These are phyloP conservation scores for Iris macrosiphon DNA, from an alignment of 106 monocot genomes.

Conservation along the genomic window DNA sequence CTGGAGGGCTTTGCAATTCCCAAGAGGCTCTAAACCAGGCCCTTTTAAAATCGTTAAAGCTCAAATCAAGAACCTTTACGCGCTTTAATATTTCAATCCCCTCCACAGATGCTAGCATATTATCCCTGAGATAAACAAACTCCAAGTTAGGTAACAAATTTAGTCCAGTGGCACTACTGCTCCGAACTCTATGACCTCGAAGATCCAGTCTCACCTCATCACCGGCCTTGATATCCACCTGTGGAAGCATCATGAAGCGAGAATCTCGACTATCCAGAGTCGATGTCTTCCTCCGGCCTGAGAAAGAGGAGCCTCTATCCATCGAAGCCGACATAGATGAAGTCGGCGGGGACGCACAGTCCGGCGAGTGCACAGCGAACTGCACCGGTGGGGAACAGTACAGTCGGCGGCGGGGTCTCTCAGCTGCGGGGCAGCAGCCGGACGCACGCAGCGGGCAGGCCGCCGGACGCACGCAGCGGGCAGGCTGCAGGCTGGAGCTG, in stretches of 20 bases:
- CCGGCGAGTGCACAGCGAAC: too few species aligned
- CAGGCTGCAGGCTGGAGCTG: too few species aligned
- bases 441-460: too few species aligned
- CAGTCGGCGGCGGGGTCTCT: too few species aligned
- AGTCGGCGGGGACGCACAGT: too few species aligned
- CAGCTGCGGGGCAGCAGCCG: too few species aligned
- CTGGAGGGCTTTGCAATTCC: conserved; percentile 90
- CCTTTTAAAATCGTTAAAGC: conserved; percentile 95
- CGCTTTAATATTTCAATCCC: conserved; percentile 81
- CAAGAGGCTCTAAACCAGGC: conserved; percentile 84
- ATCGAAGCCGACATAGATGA: conserved; percentile 38
- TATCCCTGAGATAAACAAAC: conserved; percentile 99
- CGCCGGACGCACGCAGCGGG: too few species aligned
- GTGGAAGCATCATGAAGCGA: conserved; percentile 78
- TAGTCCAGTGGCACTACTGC: conserved; percentile 47
- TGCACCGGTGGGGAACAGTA: too few species aligned
- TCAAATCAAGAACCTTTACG: conserved; percentile 97
- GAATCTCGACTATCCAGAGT: conserved; percentile 52
- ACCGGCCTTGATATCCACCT: conserved; percentile 74
- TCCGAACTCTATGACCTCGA: conserved; percentile 81
- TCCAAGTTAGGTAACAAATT: conserved; percentile 83
- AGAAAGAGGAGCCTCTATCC: conserved; percentile 35
- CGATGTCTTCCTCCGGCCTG: conserved; percentile 40
- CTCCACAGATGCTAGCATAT: conserved; percentile 85
- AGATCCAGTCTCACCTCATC: conserved; percentile 89